Conservation (phyloP, 108 stramenopile species). For the Chaetoceros muelleri region DNA sequence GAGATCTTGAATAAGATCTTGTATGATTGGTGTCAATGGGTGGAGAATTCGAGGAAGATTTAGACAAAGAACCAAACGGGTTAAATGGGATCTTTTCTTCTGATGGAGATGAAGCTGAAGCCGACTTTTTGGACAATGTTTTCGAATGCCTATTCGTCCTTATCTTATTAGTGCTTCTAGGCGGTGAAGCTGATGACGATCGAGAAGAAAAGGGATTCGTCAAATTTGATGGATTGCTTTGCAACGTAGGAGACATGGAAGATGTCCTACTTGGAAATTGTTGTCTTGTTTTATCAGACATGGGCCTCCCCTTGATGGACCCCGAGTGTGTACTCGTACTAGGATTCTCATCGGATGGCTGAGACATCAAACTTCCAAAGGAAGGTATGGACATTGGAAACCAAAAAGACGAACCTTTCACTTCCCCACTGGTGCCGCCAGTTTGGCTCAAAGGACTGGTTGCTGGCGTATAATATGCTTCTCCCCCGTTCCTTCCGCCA, state of each 20-base stretch:
- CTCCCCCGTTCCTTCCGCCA: background rate
- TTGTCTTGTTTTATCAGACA: background rate
- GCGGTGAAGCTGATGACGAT: background rate
- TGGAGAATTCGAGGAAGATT: background rate
- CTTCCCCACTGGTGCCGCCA: background rate
- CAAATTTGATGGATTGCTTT: background rate
- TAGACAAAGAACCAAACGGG: background rate
- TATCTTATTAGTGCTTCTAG: background rate
- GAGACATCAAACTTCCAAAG: background rate
- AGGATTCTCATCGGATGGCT: background rate
- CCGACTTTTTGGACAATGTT: background rate
- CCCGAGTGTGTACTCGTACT: background rate
- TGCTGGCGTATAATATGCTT: background rate
- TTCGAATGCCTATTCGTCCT: background rate
- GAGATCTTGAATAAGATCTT: background rate
- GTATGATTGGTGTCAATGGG: background rate
- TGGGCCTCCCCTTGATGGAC: background rate
- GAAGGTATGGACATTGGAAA: background rate
- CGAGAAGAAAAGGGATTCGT: background rate
- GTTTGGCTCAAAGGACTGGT: background rate
- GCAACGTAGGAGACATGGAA: background rate
- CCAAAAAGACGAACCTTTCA: background rate
- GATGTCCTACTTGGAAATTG: too few relatives aligned
- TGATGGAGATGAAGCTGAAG: background rate
- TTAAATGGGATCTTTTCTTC: background rate